These are phyloP conservation scores for Curvularia verruculosa DNA, from an alignment of 2,329 filamentous ascomycete species.

Conservation along the genomic window DNA sequence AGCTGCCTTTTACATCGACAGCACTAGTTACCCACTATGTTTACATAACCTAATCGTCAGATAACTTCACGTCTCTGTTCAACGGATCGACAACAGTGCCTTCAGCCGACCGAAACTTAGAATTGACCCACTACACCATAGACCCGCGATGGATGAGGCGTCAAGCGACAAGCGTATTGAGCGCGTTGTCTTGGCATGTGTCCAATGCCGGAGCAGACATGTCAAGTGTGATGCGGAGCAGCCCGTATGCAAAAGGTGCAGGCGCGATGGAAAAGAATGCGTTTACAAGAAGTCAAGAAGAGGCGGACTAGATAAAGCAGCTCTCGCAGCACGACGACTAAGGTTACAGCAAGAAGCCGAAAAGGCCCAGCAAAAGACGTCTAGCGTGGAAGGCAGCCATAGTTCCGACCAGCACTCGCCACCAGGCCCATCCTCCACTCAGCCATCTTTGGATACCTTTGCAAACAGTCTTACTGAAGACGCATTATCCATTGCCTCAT, in stretches of 20 bases:
- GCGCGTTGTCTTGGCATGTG: constrained; percentile 41
- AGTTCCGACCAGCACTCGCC: neutral
- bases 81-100: neutral
- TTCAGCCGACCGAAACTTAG: no score
- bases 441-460: neutral
- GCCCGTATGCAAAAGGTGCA: constrained; percentile 41
- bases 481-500: neutral
- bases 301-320: constrained; percentile 44
- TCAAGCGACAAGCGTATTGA: constrained; percentile 30
- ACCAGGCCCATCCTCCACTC: constrained; percentile 1
- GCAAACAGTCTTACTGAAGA: neutral
- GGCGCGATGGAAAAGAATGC: constrained; percentile 43
- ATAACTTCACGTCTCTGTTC: neutral
- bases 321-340: constrained; percentile 36
- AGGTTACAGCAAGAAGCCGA: constrained; percentile 36
- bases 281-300: constrained; percentile 42
- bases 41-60: neutral
- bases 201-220: constrained; percentile 43
- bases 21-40: neutral
- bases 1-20: neutral
- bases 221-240: constrained; percentile 45
- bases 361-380: constrained; percentile 15
- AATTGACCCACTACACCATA: neutral
- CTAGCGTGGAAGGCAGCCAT: neutral
- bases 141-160: constrained; percentile 26